Percentiles rank a stretch among this genome's conserved stretches.
Evolutionary conservation across 139 green algal genomes (phyloP).

Genomic region (Ettlia oleoabundans): DNA sequence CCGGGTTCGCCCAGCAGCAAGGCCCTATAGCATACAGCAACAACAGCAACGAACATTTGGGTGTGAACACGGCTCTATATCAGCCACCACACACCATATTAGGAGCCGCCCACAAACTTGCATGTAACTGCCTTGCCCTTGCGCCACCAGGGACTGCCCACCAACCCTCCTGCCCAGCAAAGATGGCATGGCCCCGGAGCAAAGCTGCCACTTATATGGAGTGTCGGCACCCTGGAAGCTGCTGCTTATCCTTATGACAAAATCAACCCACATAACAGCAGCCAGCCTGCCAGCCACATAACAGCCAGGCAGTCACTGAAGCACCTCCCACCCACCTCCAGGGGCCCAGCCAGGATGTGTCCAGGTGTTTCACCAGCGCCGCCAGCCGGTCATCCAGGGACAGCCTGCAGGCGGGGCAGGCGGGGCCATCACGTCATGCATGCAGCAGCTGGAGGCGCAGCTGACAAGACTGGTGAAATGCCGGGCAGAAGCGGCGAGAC

Average conservation of each 20-base stretch:
- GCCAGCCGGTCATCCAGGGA: conserved; percentile 62
- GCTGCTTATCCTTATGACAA: not conserved
- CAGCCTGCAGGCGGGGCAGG: conserved; percentile 35
- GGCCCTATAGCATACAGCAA: not conserved
- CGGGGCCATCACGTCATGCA: too few species aligned
- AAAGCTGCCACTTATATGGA: too few species aligned
- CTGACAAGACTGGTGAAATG: too few species aligned
- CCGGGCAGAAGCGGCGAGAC: too few species aligned
- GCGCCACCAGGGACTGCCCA: too few species aligned
- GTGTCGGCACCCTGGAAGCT: not conserved
- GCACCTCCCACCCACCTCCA: conserved; percentile 69
- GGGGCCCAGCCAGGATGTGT: conserved; percentile 68
- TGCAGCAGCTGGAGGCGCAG: too few species aligned
- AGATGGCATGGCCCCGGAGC: not conserved
- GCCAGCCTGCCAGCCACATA: not conserved
- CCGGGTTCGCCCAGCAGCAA: conserved; percentile 17
- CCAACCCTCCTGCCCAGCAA: too few species aligned
- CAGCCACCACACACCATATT: too few species aligned
- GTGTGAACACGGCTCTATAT: too few species aligned
- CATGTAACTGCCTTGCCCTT: too few species aligned
- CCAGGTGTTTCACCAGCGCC: conserved; percentile 59
- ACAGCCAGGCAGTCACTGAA: too few species aligned
- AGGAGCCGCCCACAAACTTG: too few species aligned
- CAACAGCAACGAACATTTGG: not conserved
- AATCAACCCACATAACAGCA: not conserved